Evolutionary conservation across 1,284 basidiomycete species (phyloP), one percentile per base, ranked within the genome.

Genomic region (Irpex sp.): DNA sequence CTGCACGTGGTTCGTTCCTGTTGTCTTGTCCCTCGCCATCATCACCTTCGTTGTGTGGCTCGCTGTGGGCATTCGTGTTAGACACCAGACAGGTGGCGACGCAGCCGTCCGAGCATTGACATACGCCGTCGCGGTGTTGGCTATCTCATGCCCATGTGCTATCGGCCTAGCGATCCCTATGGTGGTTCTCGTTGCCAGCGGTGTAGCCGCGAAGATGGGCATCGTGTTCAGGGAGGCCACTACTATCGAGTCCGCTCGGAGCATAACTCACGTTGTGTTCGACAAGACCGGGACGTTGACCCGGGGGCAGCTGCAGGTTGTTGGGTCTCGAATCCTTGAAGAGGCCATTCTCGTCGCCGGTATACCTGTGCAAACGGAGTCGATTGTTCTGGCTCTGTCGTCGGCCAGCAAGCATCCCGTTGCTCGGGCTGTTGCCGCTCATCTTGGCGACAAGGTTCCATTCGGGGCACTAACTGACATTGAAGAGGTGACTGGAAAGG

Each of bases 231-330:
- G 76, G 68, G 71, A 71, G n/a, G 68, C 74, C 4, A 70, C 70
- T 11, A 70, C 73, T 5, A 70, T 74, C 39, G 72, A 80, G 63
- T 61, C 65, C 17, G 73, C 74, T 31, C 70, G 70, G 54, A 68
- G 71, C 59, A 69, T 76, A 51, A 66, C 71, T 13, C 71, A 77
- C 51, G 73, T 75, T 47, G 78, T 78, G 3, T 79, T 82, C 60
- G 80, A 81, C 72, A 82, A 81, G 76, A 82, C 81, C 0, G 80
- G 80, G 0, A 81, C 81, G 1, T 74, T 80, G 53, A 79, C 78
- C 1, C 66, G 70, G 49, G 79, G 78, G 6, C 66, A 71, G 37
- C 71, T 79, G 47, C 60, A 72, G 0, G 74, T 78, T 6, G 71
- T 71, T 17, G 63, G 67, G 8, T 67, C 70, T 37, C 70, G 69